phyloP scores from a whole-genome alignment of 257 asterid species.

The Primulina tabacum region DNA sequence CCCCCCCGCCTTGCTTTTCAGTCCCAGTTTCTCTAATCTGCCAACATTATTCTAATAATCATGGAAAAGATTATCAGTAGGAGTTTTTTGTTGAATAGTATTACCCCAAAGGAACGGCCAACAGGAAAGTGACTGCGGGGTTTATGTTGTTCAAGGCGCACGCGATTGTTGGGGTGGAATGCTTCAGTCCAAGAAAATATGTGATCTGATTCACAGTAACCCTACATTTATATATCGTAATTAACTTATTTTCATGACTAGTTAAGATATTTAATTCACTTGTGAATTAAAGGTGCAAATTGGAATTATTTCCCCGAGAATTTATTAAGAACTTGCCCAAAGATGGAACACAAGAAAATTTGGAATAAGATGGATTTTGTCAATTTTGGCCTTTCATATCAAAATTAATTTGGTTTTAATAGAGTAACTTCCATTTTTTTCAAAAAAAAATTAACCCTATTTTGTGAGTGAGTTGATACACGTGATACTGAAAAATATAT shows the following conservation, averaged over 20 bases:
- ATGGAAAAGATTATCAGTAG: no score
- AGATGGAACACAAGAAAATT: constrained; percentile 68
- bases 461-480: no score
- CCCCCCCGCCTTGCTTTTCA: constrained; percentile 67
- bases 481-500: no score
- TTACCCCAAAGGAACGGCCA: constrained; percentile 54
- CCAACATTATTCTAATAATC: no score
- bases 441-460: no score
- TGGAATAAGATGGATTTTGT: constrained; percentile 57
- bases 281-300: no score
- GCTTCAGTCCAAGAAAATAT: constrained; percentile 75
- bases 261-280: no score
- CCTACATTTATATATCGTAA: constrained; percentile 35
- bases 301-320: no score
- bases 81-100: no score
- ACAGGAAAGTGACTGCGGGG: constrained; percentile 77
- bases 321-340: constrained; percentile 47
- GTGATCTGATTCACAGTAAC: constrained; percentile 77
- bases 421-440: no score
- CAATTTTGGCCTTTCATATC: constrained; percentile 44
- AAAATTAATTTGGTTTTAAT: no score
- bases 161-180: constrained; percentile 84
- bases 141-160: constrained; percentile 71
- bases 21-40: constrained; percentile 58
- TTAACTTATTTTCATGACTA: no score